A percentile compares a stretch with the other conserved stretches of the same genome.
Evolutionary conservation across 345 rosid species (phyloP).

Genomic region (Rubroshorea leprosula): DNA sequence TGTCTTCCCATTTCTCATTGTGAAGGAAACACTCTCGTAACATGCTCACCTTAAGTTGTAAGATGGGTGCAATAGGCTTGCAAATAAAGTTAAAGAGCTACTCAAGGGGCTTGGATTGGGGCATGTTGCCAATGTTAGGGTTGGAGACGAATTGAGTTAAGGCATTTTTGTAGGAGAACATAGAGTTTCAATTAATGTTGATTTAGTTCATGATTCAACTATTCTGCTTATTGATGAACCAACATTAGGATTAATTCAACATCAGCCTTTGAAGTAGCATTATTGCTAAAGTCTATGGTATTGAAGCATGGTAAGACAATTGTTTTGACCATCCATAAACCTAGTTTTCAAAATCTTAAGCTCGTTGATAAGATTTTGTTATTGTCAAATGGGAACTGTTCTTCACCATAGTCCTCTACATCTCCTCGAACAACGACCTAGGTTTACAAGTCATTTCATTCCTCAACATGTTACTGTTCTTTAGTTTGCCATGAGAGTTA

Average conservation of each 20-base stretch:
- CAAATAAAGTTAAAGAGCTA: constrained; percentile 42
- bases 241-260: constrained; percentile 82
- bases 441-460: constrained; percentile 44
- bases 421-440: constrained; percentile 49
- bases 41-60: constrained; percentile 67
- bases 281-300: constrained; percentile 57
- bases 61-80: constrained; percentile 36
- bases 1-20: constrained; percentile 73
- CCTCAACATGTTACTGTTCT: constrained; percentile 65
- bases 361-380: constrained; percentile 52
- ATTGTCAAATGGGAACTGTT: constrained; percentile 52
- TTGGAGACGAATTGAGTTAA: constrained; percentile 46
- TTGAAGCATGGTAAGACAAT: constrained; percentile 66
- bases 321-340: constrained; percentile 74
- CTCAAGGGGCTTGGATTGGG: constrained; percentile 67
- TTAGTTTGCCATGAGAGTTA: constrained; percentile 75
- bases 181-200: constrained; percentile 81
- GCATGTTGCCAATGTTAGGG: constrained; percentile 44
- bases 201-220: constrained; percentile 75
- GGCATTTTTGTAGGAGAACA: constrained; percentile 88
- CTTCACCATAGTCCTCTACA: constrained; percentile 49
- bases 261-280: constrained; percentile 61
- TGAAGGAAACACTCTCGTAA: constrained; percentile 69
- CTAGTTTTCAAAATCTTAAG: constrained; percentile 75
- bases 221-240: constrained; percentile 82